Base-by-base conservation (phyloP, 495 filamentous ascomycete species). In the Mycothermus thermophilus region DNA sequence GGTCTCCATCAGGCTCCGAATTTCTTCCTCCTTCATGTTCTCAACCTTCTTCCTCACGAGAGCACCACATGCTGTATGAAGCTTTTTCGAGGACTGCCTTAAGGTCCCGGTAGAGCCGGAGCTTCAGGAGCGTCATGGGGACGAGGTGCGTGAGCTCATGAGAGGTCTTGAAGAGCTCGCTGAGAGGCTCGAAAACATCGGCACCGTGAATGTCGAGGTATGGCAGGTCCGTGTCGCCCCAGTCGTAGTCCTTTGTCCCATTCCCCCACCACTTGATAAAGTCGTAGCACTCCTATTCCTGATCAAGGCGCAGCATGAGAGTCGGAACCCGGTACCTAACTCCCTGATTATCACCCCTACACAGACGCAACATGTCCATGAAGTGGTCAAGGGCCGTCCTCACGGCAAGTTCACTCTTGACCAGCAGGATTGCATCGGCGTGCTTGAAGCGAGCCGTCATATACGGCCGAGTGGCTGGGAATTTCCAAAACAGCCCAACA, bases 221-320 rank as follows among this genome's bases (percentile, higher is more conserved):
- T 8, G 54, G 57, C 32, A 51, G 30, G 14, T 14, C 41, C 25
- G 41, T 46, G 35, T 67, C 43, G n/a, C 46, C 50, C 57, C 48
- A 64, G 31, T 67, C 50, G 34, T 67, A 59, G 5, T 25, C 19
- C 23, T 39, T 46, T 32, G 61, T 34, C 9, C 33, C 46, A 2
- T 40, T 50, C 3, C 24, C 29, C 43, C 47, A 67, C 61, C 65
- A 72, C 41, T 66, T 71, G 34, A 64, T 27, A 21, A 72, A 71
- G 37, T 71, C 62, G 35, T 72, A 75, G 47, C 55, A 64, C 27
- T 69, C 60, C 33, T 72, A 64, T 20, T 72, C 71, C 37, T 44
- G 55, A 8, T 58, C 51, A 19, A 69, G 47, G 9, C 68, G 60
- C 10, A 73, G 33, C 24, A 58, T 46, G 23, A 70, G 34, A 3